Evolutionary conservation across 805 yeast genomes (phyloP).

Genomic region (Ogataea polymorpha): DNA sequence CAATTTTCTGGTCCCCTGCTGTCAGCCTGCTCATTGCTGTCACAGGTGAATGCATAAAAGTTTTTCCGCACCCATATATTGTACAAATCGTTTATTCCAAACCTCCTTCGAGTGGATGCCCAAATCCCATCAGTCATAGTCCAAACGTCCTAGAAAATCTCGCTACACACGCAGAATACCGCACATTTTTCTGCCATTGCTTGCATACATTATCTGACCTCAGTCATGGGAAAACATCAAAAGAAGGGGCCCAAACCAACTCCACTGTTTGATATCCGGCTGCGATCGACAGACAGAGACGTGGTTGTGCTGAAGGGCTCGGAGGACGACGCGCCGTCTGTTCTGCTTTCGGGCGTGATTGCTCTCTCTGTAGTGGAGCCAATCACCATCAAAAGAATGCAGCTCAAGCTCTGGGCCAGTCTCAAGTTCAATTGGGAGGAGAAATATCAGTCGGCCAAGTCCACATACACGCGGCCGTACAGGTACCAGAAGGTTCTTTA

Average conservation of each 20-base stretch:
- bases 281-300: constrained; percentile 69
- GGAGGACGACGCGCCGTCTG: constrained; percentile 74
- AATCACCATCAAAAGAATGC: constrained; percentile 58
- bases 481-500: constrained; percentile 61
- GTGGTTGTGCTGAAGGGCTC: constrained; percentile 80
- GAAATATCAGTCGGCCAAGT: constrained; percentile 43
- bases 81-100: not conserved
- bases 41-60: constrained; percentile 7
- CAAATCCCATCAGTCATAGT: not conserved
- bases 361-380: constrained; percentile 77
- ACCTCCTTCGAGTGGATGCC: not conserved
- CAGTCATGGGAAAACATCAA: constrained; percentile 17
- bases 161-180: no score
- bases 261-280: constrained; percentile 45
- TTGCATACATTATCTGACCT: no score
- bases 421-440: constrained; percentile 67
- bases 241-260: constrained; percentile 29
- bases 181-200: no score
- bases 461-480: constrained; percentile 42
- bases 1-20: no score
- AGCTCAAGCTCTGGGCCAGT: constrained; percentile 64
- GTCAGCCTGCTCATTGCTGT: constrained; percentile 1
- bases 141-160: not conserved
- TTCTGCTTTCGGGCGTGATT: constrained; percentile 70
- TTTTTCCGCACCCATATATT: constrained; percentile 7